These are phyloP conservation scores for Microcera coccophila DNA, from an alignment of 2,329 filamentous ascomycete genomes.

Conservation along the genomic window DNA sequence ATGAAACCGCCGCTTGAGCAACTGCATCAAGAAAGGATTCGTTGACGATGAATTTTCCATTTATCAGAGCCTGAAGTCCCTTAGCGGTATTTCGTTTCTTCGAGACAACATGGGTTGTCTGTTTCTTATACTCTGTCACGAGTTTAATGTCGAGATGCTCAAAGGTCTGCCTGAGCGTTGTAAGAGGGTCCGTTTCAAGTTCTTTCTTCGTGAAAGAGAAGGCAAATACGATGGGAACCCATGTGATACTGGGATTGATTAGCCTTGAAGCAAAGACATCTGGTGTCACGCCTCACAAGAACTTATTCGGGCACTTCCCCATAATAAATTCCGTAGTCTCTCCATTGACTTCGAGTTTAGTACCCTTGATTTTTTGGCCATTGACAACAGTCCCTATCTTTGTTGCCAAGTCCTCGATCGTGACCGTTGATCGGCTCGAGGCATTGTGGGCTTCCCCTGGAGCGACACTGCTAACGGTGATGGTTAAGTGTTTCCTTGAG, in stretches of 20 bases:
- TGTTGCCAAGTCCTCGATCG: constrained; percentile 73
- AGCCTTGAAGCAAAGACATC: constrained; percentile 1
- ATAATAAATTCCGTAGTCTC: constrained; percentile 61
- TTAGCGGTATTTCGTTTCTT: constrained; percentile 88
- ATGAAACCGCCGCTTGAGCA: constrained; percentile 52
- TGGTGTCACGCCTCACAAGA: constrained; percentile 45
- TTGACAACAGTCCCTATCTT: constrained; percentile 81
- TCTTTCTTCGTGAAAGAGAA: constrained; percentile 74
- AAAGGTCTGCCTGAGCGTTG: constrained; percentile 59
- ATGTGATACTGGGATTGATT: constrained; percentile 59
- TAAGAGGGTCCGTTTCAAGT: constrained; percentile 61
- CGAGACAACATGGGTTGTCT: constrained; percentile 83
- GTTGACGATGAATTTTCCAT: constrained; percentile 73
- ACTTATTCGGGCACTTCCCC: constrained; percentile 63
- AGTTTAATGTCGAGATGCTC: constrained; percentile 90
- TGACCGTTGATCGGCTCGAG: constrained; percentile 63
- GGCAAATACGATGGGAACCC: constrained; percentile 76
- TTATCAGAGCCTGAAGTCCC: constrained; percentile 80
- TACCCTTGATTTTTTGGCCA: constrained; percentile 63
- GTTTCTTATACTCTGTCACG: constrained; percentile 62
- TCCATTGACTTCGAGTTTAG: constrained; percentile 51
- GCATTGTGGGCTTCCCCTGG: constrained; percentile 64
- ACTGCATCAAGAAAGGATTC: constrained; percentile 71
- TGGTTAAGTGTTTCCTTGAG: constrained; percentile 81
- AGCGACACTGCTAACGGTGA: constrained; percentile 64